Evolutionary conservation across 2,329 filamentous ascomycete genomes (phyloP), one percentile per base, ranked within the genome.

Genomic region (Camillea tinctor): DNA sequence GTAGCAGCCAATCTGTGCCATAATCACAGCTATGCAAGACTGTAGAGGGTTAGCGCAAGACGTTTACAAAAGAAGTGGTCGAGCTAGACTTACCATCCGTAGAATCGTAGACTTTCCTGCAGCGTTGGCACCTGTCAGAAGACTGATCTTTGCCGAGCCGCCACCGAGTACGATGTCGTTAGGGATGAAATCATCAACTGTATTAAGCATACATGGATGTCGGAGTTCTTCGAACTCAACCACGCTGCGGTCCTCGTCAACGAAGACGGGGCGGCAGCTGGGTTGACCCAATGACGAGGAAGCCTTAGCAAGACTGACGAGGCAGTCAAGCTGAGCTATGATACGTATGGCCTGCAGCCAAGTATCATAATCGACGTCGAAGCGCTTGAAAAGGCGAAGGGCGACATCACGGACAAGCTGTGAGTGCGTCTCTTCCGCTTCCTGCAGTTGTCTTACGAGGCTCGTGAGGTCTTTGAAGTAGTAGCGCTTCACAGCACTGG

Each of bases 31-130:
- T 53, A 95, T 88, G 70, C 95, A 99, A 2, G 94, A 96, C 89
- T 92, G 68, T 1, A 53, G 9, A 24, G 30, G 24, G 66, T 75
- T 70, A 76, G 71, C 50, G 55, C 53, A 58, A 26, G 7, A 21
- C 21, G 8, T 8, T 23, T 2, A 17, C 55, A 23, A 21, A 6
- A 15, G 22, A 9, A n/a, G 5, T 9, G 11, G 23, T 0, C 15
- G 24, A 50, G n/a, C 8, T 1, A 40, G 2, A 75, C 84, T 77
- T 79, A 91, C 89, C 95, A 98, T 98, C 71, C 95, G 88, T 30
- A 99, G 84, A 50, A 99, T 87, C 1, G 95, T 99, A 1, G 95
- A 98, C 78, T 99, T 99, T 72, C 95, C 95, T 54, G 95, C 95
- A 8, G 95, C 95, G 71, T 99, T 99, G 61, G 95, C 95, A 73